Conservation (phyloP, 106 monocot species). For the Xerophyta viscosa region DNA sequence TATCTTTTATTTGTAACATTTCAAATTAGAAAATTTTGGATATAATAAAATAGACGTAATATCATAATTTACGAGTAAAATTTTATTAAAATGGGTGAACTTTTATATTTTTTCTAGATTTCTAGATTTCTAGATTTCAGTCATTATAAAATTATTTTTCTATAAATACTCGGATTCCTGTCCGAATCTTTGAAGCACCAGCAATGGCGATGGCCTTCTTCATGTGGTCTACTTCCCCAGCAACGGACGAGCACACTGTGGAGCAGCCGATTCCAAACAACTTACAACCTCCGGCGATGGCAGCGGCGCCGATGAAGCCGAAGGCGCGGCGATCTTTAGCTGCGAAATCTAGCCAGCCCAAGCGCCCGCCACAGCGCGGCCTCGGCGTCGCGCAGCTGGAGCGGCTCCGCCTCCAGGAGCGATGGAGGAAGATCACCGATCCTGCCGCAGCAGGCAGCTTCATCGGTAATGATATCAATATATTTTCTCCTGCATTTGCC, state of each 20-base stretch:
- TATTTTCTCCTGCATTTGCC: neutral
- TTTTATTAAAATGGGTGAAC: too few species aligned
- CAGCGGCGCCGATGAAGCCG: conserved; percentile 2
- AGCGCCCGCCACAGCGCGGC: conserved; percentile 47
- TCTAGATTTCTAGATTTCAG: too few species aligned
- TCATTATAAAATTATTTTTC: too few species aligned
- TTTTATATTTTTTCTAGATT: too few species aligned
- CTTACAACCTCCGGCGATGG: neutral
- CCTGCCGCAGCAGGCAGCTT: neutral
- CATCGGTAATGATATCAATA: neutral
- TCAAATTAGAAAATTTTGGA: too few species aligned
- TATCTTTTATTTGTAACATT: too few species aligned
- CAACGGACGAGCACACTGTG: neutral
- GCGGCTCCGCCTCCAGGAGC: conserved; percentile 45
- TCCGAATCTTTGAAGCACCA: neutral
- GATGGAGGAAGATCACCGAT: conserved; percentile 30
- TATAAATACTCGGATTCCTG: too few species aligned
- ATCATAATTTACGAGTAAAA: too few species aligned
- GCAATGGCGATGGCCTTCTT: conserved; percentile 17
- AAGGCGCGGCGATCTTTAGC: conserved; percentile 13
- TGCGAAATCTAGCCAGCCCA: conserved; percentile 12
- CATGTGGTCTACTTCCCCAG: conserved; percentile 8
- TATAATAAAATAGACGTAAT: too few species aligned
- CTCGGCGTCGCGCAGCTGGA: conserved; percentile 53
- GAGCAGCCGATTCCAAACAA: neutral